Percentiles rank a stretch among this genome's conserved stretches.
Conservation (phyloP, 1,284 basidiomycete species). For the Phaffia rhodozyma region DNA sequence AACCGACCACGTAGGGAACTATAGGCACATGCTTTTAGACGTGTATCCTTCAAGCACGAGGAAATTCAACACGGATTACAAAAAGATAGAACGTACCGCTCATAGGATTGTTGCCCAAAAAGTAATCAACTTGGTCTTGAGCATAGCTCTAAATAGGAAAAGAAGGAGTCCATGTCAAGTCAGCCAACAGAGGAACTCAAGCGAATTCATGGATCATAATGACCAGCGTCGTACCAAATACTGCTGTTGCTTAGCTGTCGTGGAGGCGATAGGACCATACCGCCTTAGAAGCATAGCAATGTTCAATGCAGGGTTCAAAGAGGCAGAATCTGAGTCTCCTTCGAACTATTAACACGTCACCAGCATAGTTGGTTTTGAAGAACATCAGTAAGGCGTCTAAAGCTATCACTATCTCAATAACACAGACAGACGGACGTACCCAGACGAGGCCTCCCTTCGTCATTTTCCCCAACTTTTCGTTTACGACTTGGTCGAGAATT, state of each 20-base stretch:
- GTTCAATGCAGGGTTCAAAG: slow-evolving; percentile 75
- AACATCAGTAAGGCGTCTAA: neutral
- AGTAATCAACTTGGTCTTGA: slow-evolving; percentile 63
- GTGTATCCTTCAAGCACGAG: neutral
- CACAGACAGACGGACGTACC: slow-evolving; percentile 13
- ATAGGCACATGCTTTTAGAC: slow-evolving; percentile 15
- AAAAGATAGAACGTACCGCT: slow-evolving; percentile 31
- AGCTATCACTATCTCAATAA: neutral
- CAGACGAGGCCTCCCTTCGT: slow-evolving; percentile 41
- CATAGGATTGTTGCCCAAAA: slow-evolving; percentile 77
- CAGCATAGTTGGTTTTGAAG: neutral
- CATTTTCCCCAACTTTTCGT: slow-evolving; percentile 40
- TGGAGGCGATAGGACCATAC: slow-evolving; percentile 62
- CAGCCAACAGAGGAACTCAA: too few relatives aligned
- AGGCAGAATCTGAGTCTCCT: slow-evolving; percentile 64
- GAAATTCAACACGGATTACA: too few relatives aligned
- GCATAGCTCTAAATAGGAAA: slow-evolving; percentile 46
- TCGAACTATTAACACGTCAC: slow-evolving; percentile 52
- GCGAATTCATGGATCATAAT: too few relatives aligned
- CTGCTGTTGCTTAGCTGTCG: slow-evolving; percentile 43
- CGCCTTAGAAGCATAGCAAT: slow-evolving; percentile 66
- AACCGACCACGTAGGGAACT: slow-evolving; percentile 69
- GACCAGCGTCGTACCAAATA: slow-evolving; percentile 45
- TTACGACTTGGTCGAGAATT: slow-evolving; percentile 63
- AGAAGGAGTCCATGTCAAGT: too few relatives aligned